Base-by-base conservation (phyloP, 176 grass and related monocot genomes). In the Areca catechu region DNA sequence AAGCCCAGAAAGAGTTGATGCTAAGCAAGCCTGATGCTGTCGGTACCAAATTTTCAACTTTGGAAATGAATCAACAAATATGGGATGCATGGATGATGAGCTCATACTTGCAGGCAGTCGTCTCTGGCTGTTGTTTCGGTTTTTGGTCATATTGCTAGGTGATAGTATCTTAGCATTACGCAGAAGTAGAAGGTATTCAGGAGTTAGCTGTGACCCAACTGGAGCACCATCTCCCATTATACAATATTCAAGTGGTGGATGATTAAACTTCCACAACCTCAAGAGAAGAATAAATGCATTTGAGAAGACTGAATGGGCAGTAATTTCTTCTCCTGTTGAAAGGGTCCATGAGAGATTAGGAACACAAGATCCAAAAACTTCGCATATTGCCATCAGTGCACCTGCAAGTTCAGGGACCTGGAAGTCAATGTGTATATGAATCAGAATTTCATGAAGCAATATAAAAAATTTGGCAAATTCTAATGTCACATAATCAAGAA, bases 191-290 rank as follows among this genome's bases (percentile, higher is more conserved):
- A 98, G 93, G 70, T 88, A 98, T 65, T 98, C 93, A 29, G 87
- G 93, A 62, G 93, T 98, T 60, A 92, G 79, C 64, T 98, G 87
- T 50, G 87, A 92, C 23, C 87, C 87, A 80, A 98, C 87, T 72
- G 87, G 87, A 74, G 87, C 93, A 59, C 83, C 93, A 77, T 92
- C 87, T 63, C 93, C 93, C 78, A 92, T 82, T 72, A 98, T 6
- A 20, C 87, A 92, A 73, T 92, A 92, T 58, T 98, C 93, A 51
- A 92, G 78, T 47, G 93, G 93, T 58, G 93, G 93, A 72, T 98
- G 83, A 49, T 98, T 92, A 80, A 92, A 98, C 66, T 98, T 98
- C 93, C 93, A 98, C 4, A 98, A 73, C 72, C 93, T 83, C 67
- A 98, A 79, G 30, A 98, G 77, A 79, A 98, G 83, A 73, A 98